Evolutionary conservation across 208 protist genomes (phyloP), one percentile per base, ranked within the genome.

Genomic region (Trypanosoma cruzi): DNA sequence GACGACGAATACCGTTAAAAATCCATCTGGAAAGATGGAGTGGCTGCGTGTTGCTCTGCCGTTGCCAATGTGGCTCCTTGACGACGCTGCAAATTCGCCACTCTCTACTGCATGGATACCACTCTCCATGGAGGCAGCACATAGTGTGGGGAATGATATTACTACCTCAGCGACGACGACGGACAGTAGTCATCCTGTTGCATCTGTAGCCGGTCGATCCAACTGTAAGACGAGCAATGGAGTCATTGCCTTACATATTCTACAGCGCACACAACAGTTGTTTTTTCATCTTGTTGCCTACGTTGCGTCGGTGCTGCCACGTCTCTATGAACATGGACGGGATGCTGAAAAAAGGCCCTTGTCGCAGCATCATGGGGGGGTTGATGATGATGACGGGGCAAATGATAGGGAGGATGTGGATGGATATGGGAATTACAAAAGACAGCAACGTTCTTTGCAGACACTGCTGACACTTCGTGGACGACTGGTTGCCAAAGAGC

Each of bases 281-380:
- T 74, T 68, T 59, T 74, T 46, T 64, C 53, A 74, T 34, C 52
- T 74, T 18, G 29, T 56, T 0, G 46, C 37, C 6, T 74, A 74
- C 53, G 53, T 67, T 0, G 52, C 69, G 31, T 74, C 69, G 31
- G n/a, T 68, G 48, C 32, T 28, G 40, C 37, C 34, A 37, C 5
- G 6, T 5, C 48, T 56, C 22, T 48, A 37, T 37, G 37, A 10
- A 0, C 7, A 6, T 4, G 46, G 40, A 4, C 0, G 4, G n/a
- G 29, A 66, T 8, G 31, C 24, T 29, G 46, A 36, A 56, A 42
- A 53, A 1, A 3, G 20, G n/a, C 18, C 11, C 18, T 6, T 16
- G 28, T 34, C 14, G 22, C 31, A 29, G 48, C 48, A 52, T 8
- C 2, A 52, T 1, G 22, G 8, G 48, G 22, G 1, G 2, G 18